Evolutionary conservation across 202 grass and related monocot genomes (phyloP), one percentile per base, ranked within the genome.

Genomic region (Saccharum hybrid): DNA sequence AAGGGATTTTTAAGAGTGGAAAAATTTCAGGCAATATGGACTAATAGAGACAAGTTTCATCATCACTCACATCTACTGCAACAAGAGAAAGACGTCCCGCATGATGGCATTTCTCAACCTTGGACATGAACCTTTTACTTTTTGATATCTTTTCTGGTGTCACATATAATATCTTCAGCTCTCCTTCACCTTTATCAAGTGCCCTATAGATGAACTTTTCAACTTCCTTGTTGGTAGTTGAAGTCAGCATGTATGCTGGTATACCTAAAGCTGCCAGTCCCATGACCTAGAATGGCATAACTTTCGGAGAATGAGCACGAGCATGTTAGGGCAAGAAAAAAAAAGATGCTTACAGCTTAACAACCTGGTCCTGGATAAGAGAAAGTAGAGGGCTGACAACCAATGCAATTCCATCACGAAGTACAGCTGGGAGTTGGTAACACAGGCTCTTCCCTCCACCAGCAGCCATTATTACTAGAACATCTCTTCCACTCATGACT

Each of bases 61-160:
- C 62, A 86, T 85, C 81, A 92, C 92, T 97, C 66, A 97, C 95
- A 90, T 97, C 95, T 80, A 97, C 86, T 82, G 95, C 92, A 65
- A 97, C 60, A 42, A 97, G 90, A 42, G 95, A 97, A 82, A 97
- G 95, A n/a, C 88, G 92, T 22, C 92, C 92, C 33, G 79, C 90
- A 88, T 93, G 79, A 83, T 97, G 82, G 88, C 95, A 97, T 74
- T 94, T 97, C 90, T 97, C 95, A 88, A 97, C 86, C 75, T 97
- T 97, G 62, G 90, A 97, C 88, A 97, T 92, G 82, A 97, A 97
- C 82, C 94, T 94, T 86, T 97, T 97, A 86, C 94, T 97, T 86
- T 88, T 97, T 5, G 92, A 97, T 78, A 94, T 93, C 79, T 97
- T 97, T 91, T 97, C 94, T 72, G 94, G 94, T 41, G 94, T 97